Evolutionary conservation across 1,139 yeast genomes (phyloP).

Genomic region (Taiozyma sp.): DNA sequence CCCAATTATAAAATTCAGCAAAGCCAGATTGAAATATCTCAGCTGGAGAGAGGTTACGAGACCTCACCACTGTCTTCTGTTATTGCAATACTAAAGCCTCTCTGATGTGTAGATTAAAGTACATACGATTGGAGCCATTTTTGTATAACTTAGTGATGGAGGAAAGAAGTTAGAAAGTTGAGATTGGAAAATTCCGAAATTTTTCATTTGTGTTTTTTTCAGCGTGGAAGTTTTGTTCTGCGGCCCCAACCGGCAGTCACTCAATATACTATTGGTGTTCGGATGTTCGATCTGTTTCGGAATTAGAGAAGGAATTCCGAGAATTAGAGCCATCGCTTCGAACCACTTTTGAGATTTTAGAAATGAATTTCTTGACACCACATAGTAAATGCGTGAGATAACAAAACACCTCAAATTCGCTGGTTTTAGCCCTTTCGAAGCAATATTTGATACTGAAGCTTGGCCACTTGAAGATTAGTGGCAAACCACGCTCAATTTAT

Average conservation of each 20-base stretch:
- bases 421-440: not conserved
- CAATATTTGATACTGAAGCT: not conserved
- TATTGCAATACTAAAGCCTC: not conserved
- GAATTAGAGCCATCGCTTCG: not conserved
- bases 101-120: slow-evolving; percentile 8
- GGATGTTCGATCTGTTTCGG: not conserved
- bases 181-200: not conserved
- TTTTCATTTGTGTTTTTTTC: not conserved
- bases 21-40: slow-evolving; percentile 28
- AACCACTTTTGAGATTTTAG: not conserved
- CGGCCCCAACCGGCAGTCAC: not conserved
- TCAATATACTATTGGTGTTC: not conserved
- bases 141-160: slow-evolving; percentile 21
- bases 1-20: slow-evolving; percentile 42
- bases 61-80: not conserved
- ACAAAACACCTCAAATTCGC: not conserved
- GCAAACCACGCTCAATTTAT: not conserved
- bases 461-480: not conserved
- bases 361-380: not conserved
- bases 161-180: not conserved
- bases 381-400: not conserved
- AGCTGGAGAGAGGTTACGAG: not conserved
- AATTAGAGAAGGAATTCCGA: not conserved
- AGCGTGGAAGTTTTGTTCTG: slow-evolving; percentile 1
- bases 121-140: slow-evolving; percentile 93